Percentiles rank a stretch among this genome's conserved stretches.
phyloP scores from a whole-genome alignment of 805 yeast genomes.

The Kodamaea leandrae region DNA sequence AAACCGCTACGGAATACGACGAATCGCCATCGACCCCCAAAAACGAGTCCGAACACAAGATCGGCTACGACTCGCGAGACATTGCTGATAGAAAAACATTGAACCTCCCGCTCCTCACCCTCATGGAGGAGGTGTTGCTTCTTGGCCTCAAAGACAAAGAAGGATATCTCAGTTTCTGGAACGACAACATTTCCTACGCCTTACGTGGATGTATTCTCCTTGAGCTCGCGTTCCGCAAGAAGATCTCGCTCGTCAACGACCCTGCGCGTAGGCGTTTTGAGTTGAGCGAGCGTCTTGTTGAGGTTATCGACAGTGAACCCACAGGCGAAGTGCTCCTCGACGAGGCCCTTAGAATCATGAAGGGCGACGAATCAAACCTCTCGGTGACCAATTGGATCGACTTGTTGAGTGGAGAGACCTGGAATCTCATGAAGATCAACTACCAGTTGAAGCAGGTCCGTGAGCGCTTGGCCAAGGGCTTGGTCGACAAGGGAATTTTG shows the following conservation, averaged over 20 bases:
- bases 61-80: slow-evolving; percentile 81
- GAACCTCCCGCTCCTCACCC: slow-evolving; percentile 69
- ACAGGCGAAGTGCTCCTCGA: slow-evolving; percentile 96
- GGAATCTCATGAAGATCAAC: slow-evolving; percentile 92
- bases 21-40: too few species aligned
- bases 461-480: slow-evolving; percentile 92
- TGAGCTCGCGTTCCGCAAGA: slow-evolving; percentile 89
- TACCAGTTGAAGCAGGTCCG: slow-evolving; percentile 97
- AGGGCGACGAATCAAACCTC: slow-evolving; percentile 71
- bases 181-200: slow-evolving; percentile 94
- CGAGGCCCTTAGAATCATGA: slow-evolving; percentile 89
- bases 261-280: slow-evolving; percentile 89
- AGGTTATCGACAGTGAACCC: slow-evolving; percentile 78
- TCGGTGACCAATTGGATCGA: slow-evolving; percentile 92
- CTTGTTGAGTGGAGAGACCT: slow-evolving; percentile 89
- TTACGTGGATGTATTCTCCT: slow-evolving; percentile 89
- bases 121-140: slow-evolving; percentile 94
- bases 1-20: slow-evolving; percentile 20
- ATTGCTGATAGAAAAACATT: slow-evolving; percentile 38
- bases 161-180: slow-evolving; percentile 97
- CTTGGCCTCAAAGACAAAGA: slow-evolving; percentile 94
- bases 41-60: slow-evolving; percentile 50
- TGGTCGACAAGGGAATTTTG: slow-evolving; percentile 94
- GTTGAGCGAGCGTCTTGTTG: slow-evolving; percentile 80
- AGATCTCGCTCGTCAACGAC: slow-evolving; percentile 85